Percentiles rank a stretch among this genome's conserved stretches.
Evolutionary conservation across 2,329 filamentous ascomycete genomes (phyloP).

Genomic region (Amylocarpus encephaloides): DNA sequence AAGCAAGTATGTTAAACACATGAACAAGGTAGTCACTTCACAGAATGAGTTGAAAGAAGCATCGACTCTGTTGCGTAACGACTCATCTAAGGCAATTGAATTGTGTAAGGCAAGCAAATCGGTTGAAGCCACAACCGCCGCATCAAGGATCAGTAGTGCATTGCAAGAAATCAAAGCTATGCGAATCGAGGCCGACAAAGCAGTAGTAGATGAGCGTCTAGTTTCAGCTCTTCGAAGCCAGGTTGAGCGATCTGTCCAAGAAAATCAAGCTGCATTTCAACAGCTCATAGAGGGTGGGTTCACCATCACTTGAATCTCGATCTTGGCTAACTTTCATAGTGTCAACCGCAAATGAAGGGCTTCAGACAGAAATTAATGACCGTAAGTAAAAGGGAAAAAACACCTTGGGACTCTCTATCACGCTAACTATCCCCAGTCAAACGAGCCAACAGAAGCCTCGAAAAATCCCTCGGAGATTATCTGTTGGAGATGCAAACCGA

Average conservation of each 20-base stretch:
- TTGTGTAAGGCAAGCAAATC: neutral
- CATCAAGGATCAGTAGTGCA: neutral
- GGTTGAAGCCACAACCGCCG: neutral
- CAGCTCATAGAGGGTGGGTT: slow-evolving; percentile 2
- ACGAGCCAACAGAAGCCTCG: slow-evolving; percentile 11
- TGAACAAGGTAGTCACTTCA: slow-evolving; percentile 29
- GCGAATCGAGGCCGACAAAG: neutral
- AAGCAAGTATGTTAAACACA: slow-evolving; percentile 27
- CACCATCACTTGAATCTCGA: neutral
- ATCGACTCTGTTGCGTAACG: slow-evolving; percentile 8
- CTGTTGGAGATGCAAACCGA: slow-evolving; percentile 9
- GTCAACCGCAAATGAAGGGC: neutral
- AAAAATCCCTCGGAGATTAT: slow-evolving; percentile 12
- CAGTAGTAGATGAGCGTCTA: neutral
- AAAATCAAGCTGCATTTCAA: neutral
- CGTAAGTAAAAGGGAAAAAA: too few species aligned
- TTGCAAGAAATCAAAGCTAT: slow-evolving; percentile 4
- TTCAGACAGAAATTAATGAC: neutral
- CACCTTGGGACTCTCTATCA: too few species aligned
- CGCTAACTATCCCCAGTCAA: neutral
- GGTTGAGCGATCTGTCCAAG: neutral
- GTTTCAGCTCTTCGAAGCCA: neutral
- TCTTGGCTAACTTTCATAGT: neutral
- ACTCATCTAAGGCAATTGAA: neutral
- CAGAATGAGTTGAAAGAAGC: slow-evolving; percentile 21